Evolutionary conservation across 2,329 filamentous ascomycete genomes (phyloP).

Genomic region (Ascochyta fabae): DNA sequence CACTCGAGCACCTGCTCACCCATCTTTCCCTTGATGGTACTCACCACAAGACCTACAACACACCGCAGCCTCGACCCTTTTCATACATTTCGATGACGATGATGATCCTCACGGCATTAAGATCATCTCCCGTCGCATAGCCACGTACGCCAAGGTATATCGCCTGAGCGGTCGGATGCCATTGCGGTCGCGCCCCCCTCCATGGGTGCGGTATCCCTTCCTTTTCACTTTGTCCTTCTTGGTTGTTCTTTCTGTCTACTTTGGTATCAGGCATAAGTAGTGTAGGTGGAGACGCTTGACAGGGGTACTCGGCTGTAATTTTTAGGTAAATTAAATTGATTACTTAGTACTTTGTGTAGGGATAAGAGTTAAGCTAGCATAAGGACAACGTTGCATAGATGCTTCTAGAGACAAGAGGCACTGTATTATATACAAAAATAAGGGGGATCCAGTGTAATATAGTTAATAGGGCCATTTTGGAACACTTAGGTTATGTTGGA

Average conservation of each 20-base stretch:
- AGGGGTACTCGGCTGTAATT: too few species aligned
- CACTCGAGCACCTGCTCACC: not conserved
- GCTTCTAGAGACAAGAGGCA: too few species aligned
- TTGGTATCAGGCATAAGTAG: too few species aligned
- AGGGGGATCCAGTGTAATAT: too few species aligned
- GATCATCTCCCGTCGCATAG: slow-evolving; percentile 8
- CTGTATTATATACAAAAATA: too few species aligned
- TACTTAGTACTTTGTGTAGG: too few species aligned
- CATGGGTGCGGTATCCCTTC: slow-evolving; percentile 27
- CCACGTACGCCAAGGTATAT: slow-evolving; percentile 7
- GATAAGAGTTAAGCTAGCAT: too few species aligned
- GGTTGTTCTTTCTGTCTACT: slow-evolving; percentile 18
- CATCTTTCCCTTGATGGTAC: not conserved
- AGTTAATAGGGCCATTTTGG: too few species aligned
- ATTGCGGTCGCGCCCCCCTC: slow-evolving; percentile 15
- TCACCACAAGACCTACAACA: slow-evolving; percentile 6
- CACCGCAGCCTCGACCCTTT: slow-evolving; percentile 7
- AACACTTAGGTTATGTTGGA: too few species aligned
- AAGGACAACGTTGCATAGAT: too few species aligned
- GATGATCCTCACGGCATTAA: slow-evolving; percentile 4
- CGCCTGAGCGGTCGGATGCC: slow-evolving; percentile 15
- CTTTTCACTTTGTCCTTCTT: slow-evolving; percentile 15
- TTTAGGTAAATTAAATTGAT: too few species aligned
- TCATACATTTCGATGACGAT: slow-evolving; percentile 3
- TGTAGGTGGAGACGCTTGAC: too few species aligned